Conservation (phyloP, 192 early-diverging fungal species). For the Martensiomyces pterosporus region DNA sequence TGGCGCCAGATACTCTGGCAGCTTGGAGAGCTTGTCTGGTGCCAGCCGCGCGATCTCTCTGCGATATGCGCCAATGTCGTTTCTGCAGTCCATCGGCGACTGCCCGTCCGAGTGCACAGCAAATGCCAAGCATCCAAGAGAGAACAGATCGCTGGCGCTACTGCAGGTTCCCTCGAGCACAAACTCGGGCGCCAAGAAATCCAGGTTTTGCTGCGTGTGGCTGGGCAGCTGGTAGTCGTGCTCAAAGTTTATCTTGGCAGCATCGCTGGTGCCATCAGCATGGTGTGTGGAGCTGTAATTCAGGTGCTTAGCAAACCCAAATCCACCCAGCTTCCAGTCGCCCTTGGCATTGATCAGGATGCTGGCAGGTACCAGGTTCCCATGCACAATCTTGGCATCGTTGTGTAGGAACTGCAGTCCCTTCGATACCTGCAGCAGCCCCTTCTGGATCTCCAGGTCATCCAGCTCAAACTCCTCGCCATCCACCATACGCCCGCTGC, state of each 20-base stretch:
- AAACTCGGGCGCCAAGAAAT: conserved; percentile 67
- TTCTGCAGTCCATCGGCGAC: conserved; percentile 58
- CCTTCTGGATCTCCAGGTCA: conserved; percentile 78
- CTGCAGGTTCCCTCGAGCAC: conserved; percentile 55
- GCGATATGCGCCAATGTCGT: conserved; percentile 64
- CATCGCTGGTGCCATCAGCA: neutral
- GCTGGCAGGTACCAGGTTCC: conserved; percentile 65
- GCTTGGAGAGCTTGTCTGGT: conserved; percentile 21
- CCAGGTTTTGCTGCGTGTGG: conserved; percentile 57
- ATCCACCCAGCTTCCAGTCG: conserved; percentile 78
- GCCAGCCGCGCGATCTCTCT: conserved; percentile 50
- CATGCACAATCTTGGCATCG: conserved; percentile 71
- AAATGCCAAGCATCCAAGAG: conserved; percentile 73
- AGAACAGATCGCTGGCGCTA: conserved; percentile 68
- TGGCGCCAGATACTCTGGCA: conserved; percentile 53
- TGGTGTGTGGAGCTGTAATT: conserved; percentile 13
- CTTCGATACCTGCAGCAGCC: conserved; percentile 65
- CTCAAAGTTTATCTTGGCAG: conserved; percentile 39
- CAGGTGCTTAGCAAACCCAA: conserved; percentile 60
- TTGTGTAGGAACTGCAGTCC: conserved; percentile 73
- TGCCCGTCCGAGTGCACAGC: conserved; percentile 65
- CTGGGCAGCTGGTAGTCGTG: conserved; percentile 57
- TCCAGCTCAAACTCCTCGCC: conserved; percentile 66
- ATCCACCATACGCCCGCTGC: conserved; percentile 12
- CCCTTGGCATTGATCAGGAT: conserved; percentile 76